Percentiles rank a stretch among this genome's conserved stretches.
phyloP scores from a whole-genome alignment of 1,284 basidiomycete species.

The Lentinula novae-zelandiae region DNA sequence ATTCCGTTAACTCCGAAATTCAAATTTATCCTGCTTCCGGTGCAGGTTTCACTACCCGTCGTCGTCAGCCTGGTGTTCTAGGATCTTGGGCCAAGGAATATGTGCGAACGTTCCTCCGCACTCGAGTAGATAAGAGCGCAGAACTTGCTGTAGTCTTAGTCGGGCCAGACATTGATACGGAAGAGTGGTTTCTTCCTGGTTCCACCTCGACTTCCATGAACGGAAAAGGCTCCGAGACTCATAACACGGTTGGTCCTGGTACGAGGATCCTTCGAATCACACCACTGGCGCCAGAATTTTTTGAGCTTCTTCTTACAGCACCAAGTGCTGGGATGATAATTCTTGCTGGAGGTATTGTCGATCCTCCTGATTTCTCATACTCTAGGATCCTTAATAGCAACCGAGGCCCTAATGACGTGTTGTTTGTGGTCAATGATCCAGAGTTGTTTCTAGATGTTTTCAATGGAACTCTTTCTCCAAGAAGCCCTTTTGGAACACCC shows the following conservation, averaged over 20 bases:
- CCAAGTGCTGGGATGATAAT: slow-evolving; percentile 43
- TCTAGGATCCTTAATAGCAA: neutral
- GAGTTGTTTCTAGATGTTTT: slow-evolving; percentile 5
- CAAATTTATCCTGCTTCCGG: slow-evolving; percentile 22
- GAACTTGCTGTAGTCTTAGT: neutral
- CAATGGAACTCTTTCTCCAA: neutral
- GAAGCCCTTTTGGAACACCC: neutral
- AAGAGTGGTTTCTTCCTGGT: slow-evolving; percentile 3
- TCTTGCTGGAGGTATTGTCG: slow-evolving; percentile 24
- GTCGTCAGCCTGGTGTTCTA: slow-evolving; percentile 36
- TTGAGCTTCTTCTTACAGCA: slow-evolving; percentile 44
- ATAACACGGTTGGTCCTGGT: neutral
- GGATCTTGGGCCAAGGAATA: neutral
- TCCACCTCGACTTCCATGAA: neutral
- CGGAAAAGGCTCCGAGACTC: neutral
- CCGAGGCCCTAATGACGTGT: slow-evolving; percentile 3
- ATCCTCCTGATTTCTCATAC: slow-evolving; percentile 14
- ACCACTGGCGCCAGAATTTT: slow-evolving; percentile 46
- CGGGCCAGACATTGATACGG: neutral
- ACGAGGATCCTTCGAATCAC: neutral
- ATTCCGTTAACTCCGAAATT: neutral
- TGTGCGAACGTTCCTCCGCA: neutral
- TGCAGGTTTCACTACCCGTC: slow-evolving; percentile 49
- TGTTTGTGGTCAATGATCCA: slow-evolving; percentile 1
- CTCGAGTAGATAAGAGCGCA: neutral